These are phyloP conservation scores for Tremella fuciformis DNA, from an alignment of 768 basidiomycete species.

Conservation along the genomic window DNA sequence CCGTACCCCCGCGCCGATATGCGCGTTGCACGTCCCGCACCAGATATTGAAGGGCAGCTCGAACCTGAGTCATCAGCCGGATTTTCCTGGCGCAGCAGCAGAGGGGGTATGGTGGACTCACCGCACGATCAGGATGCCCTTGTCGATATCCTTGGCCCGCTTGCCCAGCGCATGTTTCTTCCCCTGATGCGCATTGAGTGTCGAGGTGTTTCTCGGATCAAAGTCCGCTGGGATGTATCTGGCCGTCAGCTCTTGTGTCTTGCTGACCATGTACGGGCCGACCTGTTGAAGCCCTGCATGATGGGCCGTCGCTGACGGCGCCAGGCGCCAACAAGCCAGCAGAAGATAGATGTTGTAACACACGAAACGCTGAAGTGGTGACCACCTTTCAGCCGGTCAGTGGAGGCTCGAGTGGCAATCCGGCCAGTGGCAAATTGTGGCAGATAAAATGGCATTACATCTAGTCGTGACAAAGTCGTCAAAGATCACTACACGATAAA, in stretches of 20 bases:
- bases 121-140: conserved; percentile 91
- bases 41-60: conserved; percentile 76
- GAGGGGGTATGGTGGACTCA: conserved; percentile 11
- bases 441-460: no score
- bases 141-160: conserved; percentile 89
- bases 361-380: no score
- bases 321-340: no score
- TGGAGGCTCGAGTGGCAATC: no score
- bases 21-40: conserved; percentile 74
- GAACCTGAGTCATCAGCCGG: conserved; percentile 55
- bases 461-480: no score
- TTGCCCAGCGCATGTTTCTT: conserved; percentile 87
- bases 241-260: neutral
- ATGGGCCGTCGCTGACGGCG: neutral
- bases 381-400: neutral
- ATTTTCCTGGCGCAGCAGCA: neutral
- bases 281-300: conserved; percentile 44
- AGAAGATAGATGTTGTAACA: no score
- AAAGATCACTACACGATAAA: no score
- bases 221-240: conserved; percentile 75
- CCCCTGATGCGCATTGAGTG: conserved; percentile 56
- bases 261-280: neutral
- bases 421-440: no score
- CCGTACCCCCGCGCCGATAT: conserved; percentile 98
- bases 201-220: conserved; percentile 59